A percentile compares a stretch with the other conserved stretches of the same genome.
Conservation (phyloP, 2,329 filamentous ascomycete species). For the Stachybotrys echinatus region DNA sequence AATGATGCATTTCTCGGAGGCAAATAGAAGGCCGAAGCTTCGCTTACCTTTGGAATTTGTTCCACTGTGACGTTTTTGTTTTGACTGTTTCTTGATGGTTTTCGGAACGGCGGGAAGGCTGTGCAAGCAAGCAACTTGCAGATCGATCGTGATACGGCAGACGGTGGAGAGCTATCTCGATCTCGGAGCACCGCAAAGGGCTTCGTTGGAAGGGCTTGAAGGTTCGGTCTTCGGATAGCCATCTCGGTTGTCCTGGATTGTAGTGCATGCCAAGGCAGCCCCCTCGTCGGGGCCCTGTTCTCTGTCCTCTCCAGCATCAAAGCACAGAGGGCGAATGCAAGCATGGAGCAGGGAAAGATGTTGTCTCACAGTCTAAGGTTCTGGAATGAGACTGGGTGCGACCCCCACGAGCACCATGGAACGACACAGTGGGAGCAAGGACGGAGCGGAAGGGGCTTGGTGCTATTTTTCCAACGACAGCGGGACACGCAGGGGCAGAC, state of each 20-base stretch:
- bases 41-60: no score
- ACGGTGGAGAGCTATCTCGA: not conserved
- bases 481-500: not conserved
- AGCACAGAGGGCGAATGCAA: no score
- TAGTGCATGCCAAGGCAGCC: no score
- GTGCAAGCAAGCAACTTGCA: not conserved
- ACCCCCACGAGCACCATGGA: slow-evolving; percentile 8
- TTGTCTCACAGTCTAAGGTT: slow-evolving; percentile 14
- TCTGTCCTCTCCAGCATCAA: no score
- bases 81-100: not conserved
- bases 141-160: not conserved
- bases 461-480: not conserved
- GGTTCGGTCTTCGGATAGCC: not conserved
- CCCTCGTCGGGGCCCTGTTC: no score
- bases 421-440: slow-evolving; percentile 7
- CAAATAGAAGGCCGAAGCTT: no score
- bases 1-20: not conserved
- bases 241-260: no score
- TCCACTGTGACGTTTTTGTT: not conserved
- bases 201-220: slow-evolving; percentile 9
- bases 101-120: not conserved
- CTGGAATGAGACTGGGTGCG: slow-evolving; percentile 6
- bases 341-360: not conserved
- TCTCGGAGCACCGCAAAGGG: not conserved
- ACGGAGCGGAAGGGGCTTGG: no score